Evolutionary conservation across 2,329 filamentous ascomycete species (phyloP).

Genomic region (Colletotrichum sidae): DNA sequence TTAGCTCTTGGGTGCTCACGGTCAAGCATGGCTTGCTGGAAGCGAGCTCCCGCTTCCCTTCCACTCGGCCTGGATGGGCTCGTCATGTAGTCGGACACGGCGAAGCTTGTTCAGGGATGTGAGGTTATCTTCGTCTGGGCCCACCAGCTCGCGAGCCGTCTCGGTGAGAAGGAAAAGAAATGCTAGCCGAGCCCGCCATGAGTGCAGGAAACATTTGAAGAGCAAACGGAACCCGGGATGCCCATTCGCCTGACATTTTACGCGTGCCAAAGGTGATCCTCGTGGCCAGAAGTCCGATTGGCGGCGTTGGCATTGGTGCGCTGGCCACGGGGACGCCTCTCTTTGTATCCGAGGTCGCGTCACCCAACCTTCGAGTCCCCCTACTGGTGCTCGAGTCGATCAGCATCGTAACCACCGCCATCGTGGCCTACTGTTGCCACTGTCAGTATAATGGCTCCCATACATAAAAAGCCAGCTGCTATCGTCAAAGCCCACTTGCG

Average conservation of each 20-base stretch:
- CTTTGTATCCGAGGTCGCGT: constrained; percentile 49
- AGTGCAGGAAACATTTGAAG: constrained; percentile 57
- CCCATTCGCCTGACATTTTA: constrained; percentile 52
- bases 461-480: constrained; percentile 51
- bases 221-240: constrained; percentile 59
- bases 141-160: constrained; percentile 55
- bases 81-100: constrained; percentile 54
- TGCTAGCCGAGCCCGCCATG: constrained; percentile 53
- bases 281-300: constrained; percentile 42
- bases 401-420: constrained; percentile 62
- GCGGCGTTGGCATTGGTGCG: constrained; percentile 46
- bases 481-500: constrained; percentile 55
- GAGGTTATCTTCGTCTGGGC: constrained; percentile 53
- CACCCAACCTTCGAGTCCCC: constrained; percentile 52
- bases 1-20: constrained; percentile 50
- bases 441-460: constrained; percentile 56
- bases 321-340: constrained; percentile 45
- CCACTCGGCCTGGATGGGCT: constrained; percentile 59
- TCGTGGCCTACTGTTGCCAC: constrained; percentile 57
- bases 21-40: constrained; percentile 54
- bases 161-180: constrained; percentile 58
- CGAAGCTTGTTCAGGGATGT: constrained; percentile 51
- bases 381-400: constrained; percentile 62
- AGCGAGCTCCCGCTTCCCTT: constrained; percentile 62
- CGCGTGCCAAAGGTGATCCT: constrained; percentile 65